Base-by-base conservation (phyloP, 2,329 filamentous ascomycete species). In the Colletotrichum kahawae region DNA sequence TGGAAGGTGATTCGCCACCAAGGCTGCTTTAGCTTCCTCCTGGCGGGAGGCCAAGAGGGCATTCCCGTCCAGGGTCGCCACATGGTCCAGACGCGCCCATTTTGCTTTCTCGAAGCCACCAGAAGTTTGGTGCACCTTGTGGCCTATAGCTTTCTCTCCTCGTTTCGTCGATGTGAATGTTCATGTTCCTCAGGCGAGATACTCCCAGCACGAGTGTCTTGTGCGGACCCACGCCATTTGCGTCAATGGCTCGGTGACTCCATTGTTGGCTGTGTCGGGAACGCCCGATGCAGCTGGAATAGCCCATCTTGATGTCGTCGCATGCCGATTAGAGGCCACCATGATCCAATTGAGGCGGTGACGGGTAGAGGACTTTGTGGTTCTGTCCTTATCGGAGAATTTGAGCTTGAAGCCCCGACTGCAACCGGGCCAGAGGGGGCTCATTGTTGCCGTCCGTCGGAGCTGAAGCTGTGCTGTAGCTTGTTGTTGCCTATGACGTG, bases 41-140 rank as follows among this genome's bases (percentile, higher is more conserved):
- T 67, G 69, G 63, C 43, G 68, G 33, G 62, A 67, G 43, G 51
- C 56, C 56, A 29, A 36, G 68, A 67, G 63, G 56, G 43, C 56
- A 56, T 64, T 67, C 43, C 62, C 68, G 56, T 63, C 56, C 54
- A 75, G 43, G 62, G 72, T 67, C 33, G 48, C 51, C 24, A 16
- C n/a, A 7, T 13, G 33, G 63, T 36, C 63, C 62, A 48, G 57
- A 64, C 54, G 18, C 33, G 33, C 14, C 56, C 21, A 51, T 67
- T 31, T 72, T n/a, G 62, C 60, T 64, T 36, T 64, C 59, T 71
- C 56, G 63, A 75, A 75, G 56, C 38, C 38, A 48, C 72, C 56
- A 67, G 72, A 71, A 67, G 57, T 60, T 56, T 72, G 56, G 34
- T 29, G 9, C 38, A 60, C 56, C n/a, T 21, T 64, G 36, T 54